Evolutionary conservation across 2,329 filamentous ascomycete species (phyloP), one percentile per base, ranked within the genome.

Genomic region (Fusarium sp.): DNA sequence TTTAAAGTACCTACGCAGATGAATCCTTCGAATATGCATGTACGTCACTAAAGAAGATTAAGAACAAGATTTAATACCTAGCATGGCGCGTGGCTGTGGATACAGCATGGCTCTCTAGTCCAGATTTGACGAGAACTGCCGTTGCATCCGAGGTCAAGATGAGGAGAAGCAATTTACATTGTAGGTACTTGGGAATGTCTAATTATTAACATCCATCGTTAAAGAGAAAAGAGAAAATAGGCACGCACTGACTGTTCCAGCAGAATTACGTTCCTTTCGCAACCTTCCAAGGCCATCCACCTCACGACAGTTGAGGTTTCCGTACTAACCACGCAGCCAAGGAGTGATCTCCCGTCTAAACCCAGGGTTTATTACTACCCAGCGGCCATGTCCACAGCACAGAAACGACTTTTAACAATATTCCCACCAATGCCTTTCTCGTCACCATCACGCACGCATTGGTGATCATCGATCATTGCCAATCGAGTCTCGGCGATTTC

Each of bases 21-120:
- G 27, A 62, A 62, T 63, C 51, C 51, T 67, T 53, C 56, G 5
- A 37, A 10, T 28, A 41, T 48, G 32, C 25, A 45, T 66, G 46
- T 67, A 50, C 66, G 48, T 67, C 62, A 59, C 46, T 32, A 43
- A 30, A 25, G 28, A 58, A 55, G 28, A 49, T 48, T 54, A 64
- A 53, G 42, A 71, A 56, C 48, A 63, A 54, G 58, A 60, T 60
- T 50, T 54, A 47, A 51, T 55, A 48, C 30, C 30, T 30, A 47
- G 41, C 13, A 46, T 43, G 49, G 63, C 50, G 49, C 67, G 46
- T 71, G 59, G 58, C 45, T 60, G 58, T 71, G 67, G 63, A 68
- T 54, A 56, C 46, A 28, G 18, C 48, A 27, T 51, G 48, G 32
- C 20, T 9, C 2, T 20, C 41, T 61, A 40, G 48, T 40, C 47